Evolutionary conservation across 2,329 filamentous ascomycete species (phyloP), one percentile per base, ranked within the genome.

Genomic region (Fusarium tanahbumbuense): DNA sequence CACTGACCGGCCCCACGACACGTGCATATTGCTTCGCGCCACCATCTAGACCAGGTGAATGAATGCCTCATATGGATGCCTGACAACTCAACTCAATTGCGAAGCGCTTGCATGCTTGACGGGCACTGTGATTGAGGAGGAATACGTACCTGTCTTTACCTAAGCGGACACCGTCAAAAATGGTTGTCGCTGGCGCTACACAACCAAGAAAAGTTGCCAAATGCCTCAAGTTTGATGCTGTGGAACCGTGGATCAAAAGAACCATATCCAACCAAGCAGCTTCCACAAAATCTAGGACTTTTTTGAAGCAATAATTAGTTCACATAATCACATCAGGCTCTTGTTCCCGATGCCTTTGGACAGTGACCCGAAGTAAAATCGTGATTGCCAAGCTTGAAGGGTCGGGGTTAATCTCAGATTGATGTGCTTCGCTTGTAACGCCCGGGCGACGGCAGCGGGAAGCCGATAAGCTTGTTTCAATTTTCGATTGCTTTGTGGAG

Each of bases 391-490:
- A 71, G 68, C 63, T 54, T 47, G 25, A 54, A 16, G 20, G 22
- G 48, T 44, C 45, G 60, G 47, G 40, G 53, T 55, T 27, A 47
- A 49, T 34, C 42, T 65, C 48, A 66, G 50, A 60, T 53, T 58
- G 32, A 53, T 53, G 49, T 53, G 49, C 49, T 53, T 27, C 34
- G 18, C 25, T 44, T 44, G 41, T 44, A 44, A 53, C 40, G 25
- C 30, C 46, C 42, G 45, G 67, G 46, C 55, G 48, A 57, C 23
- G 27, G 34, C 53, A 65, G 66, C 68, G 68, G 68, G 64, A 69
- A 66, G 56, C 49, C 48, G 60, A 71, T 71, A 71, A 71, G 68
- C 68, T 71, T 71, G 68, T 71, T 71, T 69, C 41, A 47, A 46
- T 64, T 18, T 60, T 41, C 27, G 42, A n/a, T 37, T 64, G 15